Evolutionary conservation across 2,329 filamentous ascomycete genomes (phyloP).

Genomic region (Sporothrix luriei): DNA sequence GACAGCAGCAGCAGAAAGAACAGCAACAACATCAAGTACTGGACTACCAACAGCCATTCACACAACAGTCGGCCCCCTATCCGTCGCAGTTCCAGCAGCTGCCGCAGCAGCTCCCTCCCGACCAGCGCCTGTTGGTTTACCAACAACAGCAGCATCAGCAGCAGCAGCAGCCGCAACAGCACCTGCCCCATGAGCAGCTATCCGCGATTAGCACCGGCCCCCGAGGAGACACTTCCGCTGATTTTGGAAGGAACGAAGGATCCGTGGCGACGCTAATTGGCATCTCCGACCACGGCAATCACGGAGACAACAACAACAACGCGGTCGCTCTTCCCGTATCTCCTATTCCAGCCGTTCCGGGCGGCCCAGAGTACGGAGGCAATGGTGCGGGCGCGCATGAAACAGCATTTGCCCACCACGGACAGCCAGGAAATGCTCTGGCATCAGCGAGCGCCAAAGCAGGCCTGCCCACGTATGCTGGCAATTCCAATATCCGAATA

Average conservation of each 20-base stretch:
- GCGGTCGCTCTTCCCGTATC: slow-evolving; percentile 14
- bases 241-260: slow-evolving; percentile 13
- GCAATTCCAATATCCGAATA: slow-evolving; percentile 1
- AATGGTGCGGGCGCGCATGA: not conserved
- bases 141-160: slow-evolving; percentile 34
- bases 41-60: not conserved
- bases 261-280: not conserved
- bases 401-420: not conserved
- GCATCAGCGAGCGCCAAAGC: slow-evolving; percentile 29
- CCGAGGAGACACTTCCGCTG: too few species aligned
- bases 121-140: slow-evolving; percentile 16
- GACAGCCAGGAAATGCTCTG: not conserved
- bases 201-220: not conserved
- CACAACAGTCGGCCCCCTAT: not conserved
- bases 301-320: slow-evolving; percentile 15
- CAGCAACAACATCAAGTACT: slow-evolving; percentile 33
- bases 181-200: not conserved
- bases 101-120: slow-evolving; percentile 22
- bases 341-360: not conserved
- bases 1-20: slow-evolving; percentile 36
- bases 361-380: not conserved
- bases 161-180: slow-evolving; percentile 14
- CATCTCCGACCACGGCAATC: too few species aligned
- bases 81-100: slow-evolving; percentile 18
- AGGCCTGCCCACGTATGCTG: not conserved